Percentiles rank a stretch among this genome's conserved stretches.
phyloP scores from a whole-genome alignment of 345 rosid genomes.

The Trapa bicornis region DNA sequence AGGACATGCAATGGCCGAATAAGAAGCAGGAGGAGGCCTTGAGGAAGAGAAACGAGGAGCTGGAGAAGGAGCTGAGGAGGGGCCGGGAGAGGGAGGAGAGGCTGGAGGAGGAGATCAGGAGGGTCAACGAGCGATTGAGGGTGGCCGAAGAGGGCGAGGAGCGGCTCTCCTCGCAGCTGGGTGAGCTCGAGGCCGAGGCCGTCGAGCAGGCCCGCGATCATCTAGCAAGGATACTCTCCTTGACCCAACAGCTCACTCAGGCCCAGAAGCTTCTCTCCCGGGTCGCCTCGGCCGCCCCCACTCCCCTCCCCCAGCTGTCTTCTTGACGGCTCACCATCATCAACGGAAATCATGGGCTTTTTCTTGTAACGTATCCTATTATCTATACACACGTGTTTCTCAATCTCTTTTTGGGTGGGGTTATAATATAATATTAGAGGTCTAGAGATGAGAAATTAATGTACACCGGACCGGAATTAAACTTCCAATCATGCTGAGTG shows the following conservation, averaged over 20 bases:
- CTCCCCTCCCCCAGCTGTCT: neutral
- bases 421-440: no score
- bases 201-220: conserved; percentile 54
- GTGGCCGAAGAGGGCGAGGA: conserved; percentile 84
- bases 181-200: conserved; percentile 81
- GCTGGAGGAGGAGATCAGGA: conserved; percentile 42
- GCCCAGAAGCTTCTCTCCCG: conserved; percentile 15
- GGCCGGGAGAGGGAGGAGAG: conserved; percentile 40
- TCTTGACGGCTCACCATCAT: neutral
- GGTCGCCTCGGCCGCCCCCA: conserved; percentile 1
- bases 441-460: no score
- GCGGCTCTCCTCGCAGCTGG: conserved; percentile 69
- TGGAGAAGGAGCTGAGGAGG: conserved; percentile 36
- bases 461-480: no score
- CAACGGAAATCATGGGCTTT: neutral
- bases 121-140: conserved; percentile 35
- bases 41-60: conserved; percentile 45
- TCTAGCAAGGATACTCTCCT: conserved; percentile 46
- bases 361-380: neutral
- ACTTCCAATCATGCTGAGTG: no score
- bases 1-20: neutral
- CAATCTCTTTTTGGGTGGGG: no score
- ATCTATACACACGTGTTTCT: neutral
- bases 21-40: conserved; percentile 8
- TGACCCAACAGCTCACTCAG: conserved; percentile 49